Base-by-base conservation (phyloP, 2,329 filamentous ascomycete genomes). In the Claviceps cyperi region DNA sequence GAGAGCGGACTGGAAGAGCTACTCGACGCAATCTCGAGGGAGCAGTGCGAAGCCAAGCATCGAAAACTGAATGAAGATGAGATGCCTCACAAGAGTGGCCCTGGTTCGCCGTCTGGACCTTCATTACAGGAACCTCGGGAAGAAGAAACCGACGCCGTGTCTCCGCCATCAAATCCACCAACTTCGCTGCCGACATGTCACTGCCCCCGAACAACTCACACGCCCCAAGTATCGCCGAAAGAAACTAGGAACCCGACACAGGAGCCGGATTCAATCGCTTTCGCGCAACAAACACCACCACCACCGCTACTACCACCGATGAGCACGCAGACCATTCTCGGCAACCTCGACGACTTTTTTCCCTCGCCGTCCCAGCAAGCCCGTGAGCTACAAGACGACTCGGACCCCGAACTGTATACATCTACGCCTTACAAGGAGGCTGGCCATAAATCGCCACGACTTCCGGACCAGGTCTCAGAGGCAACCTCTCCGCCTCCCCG, bases 281-380 rank as follows among this genome's bases (percentile, higher is more conserved):
- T 24, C 5, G 11, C 45, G 14, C 22, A 28, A 11, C 58, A 55
- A 11, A 52, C 52, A 1, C 50, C 52, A 2, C 6, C 48, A 7
- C 57, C 55, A 9, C 52, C 52, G 1, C 52, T 51, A 3, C 54
- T 50, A 3, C 64, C 64, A 2, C 67, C 66, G 1, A 56, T 62
- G 22, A 74, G 72, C 54, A 79, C 76, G 0, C 76, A 78, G 52
- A 64, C 69, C 8, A 77, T 79, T n/a, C 62, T 78, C 8, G 61
- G 68, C 40, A 67, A 76, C 52, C 57, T 74, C 7, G 74, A 77
- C 39, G 74, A 77, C 49, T 70, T 78, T 53, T 74, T 78, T 43
- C 75, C 75, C 0, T 74, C 70, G n/a, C 68, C 74, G 0, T 77
- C 75, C 0, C 77, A 81, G 56, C 73, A 78, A 58, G 66, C 69